A percentile compares a stretch with the other conserved stretches of the same genome.
Evolutionary conservation across 768 basidiomycete species (phyloP).

Genomic region (Leccinum sublutescens): DNA sequence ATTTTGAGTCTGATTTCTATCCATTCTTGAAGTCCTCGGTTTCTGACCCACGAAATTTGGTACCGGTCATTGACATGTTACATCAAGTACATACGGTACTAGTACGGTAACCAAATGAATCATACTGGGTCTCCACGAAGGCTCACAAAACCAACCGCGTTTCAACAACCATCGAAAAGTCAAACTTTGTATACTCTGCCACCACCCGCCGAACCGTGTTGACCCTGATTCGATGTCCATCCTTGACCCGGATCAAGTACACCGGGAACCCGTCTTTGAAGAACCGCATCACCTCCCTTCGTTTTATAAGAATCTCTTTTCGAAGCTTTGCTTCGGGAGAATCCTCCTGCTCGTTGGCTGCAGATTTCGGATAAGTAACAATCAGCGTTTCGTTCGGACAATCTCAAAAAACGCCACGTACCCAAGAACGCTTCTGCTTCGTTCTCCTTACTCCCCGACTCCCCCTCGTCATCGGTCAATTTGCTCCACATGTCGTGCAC

Average conservation of each 20-base stretch:
- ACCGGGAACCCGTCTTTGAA: constrained; percentile 16
- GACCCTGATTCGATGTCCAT: constrained; percentile 17
- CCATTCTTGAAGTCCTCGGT: too few species aligned
- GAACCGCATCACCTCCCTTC: constrained; percentile 16
- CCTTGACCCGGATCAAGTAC: constrained; percentile 17
- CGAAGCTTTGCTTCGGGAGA: constrained; percentile 7
- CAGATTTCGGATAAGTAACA: neutral
- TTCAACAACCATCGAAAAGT: constrained; percentile 19
- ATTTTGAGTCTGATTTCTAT: too few species aligned
- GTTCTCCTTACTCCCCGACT: neutral
- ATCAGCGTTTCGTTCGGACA: neutral
- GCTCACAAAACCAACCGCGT: constrained; percentile 16
- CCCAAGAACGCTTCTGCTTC: neutral
- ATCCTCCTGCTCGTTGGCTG: neutral
- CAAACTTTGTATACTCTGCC: constrained; percentile 12
- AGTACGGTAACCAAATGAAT: neutral
- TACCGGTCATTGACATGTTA: too few species aligned
- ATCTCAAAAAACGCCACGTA: neutral
- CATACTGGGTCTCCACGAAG: too few species aligned
- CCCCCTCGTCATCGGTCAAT: neutral
- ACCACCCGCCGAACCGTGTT: constrained; percentile 11
- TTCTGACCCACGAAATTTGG: too few species aligned
- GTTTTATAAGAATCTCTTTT: constrained; percentile 16
- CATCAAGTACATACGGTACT: too few species aligned
- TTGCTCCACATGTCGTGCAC: neutral